Base-by-base conservation (phyloP, 2,329 filamentous ascomycete species). In the Ceratocystis papillata region DNA sequence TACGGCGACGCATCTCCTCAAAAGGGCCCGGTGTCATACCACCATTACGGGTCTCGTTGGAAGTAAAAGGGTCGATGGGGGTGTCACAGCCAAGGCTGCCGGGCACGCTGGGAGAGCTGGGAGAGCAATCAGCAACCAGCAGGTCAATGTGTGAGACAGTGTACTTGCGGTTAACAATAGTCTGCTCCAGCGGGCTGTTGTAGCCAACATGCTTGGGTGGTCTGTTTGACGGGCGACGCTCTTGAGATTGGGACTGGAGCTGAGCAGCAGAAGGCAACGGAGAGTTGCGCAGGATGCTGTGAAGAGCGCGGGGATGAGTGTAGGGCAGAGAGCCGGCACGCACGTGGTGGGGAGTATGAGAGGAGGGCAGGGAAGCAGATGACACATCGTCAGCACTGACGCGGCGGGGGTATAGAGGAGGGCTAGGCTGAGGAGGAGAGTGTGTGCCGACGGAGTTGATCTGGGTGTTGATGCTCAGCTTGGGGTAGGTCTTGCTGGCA, bases 281-380 rank as follows among this genome's bases (percentile, higher is more conserved):
- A 3, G 84, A 87, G 76, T 87, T 87, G 64, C 84, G 81, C 25
- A 87, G 78, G 70, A 87, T 87, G 73, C 83, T 86, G 72, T 82
- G 84, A 8, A 87, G 79, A 53, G 78, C 76, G 66, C 79, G 79
- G 44, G 84, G 81, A 69, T 83, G 83, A 1, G 77, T 81, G 70
- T 87, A 87, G 1, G 84, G 84, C 2, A 79, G 75, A 28, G 75
- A 76, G 44, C 69, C 63, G 22, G 68, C 67, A n/a, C 66, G 10
- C 69, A 33, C 22, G 66, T 64, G 5, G 70, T 71, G 25, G 72
- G 70, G 17, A 17, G 53, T 28, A 57, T 83, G 83, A 1, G 76
- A 80, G 70, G 87, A 86, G 1, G 84, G 84, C 2, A 79, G 75
- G 28, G 75, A 25, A 72, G 70, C 17, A 12, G 48, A 53, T 15